These are phyloP conservation scores for Casuarina glauca DNA, from an alignment of 306 rosid genomes.

Conservation along the genomic window DNA sequence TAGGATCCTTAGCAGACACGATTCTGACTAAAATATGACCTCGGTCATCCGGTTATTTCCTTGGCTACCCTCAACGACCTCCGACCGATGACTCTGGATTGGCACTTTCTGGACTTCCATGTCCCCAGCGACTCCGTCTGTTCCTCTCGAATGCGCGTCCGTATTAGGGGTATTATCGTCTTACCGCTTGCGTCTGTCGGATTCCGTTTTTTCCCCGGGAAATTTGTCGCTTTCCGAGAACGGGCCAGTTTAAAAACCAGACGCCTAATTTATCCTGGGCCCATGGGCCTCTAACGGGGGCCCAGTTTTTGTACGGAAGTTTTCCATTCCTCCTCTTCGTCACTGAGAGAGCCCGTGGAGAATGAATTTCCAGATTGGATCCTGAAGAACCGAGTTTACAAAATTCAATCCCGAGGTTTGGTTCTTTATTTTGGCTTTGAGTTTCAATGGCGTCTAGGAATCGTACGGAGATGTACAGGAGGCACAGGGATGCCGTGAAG, in stretches of 20 bases:
- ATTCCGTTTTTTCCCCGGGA: neutral
- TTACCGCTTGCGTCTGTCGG: neutral
- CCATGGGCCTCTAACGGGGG: neutral
- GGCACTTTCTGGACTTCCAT: neutral
- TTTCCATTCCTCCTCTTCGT: too few relatives aligned
- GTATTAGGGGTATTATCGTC: slow-evolving; percentile 19
- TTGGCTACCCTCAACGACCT: slow-evolving; percentile 31
- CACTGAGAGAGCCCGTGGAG: neutral
- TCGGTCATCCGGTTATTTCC: slow-evolving; percentile 27
- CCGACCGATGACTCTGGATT: slow-evolving; percentile 25
- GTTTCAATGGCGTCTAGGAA: slow-evolving; percentile 73
- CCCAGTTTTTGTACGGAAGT: slow-evolving; percentile 14
- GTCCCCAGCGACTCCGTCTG: neutral
- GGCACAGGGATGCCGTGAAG: slow-evolving; percentile 73
- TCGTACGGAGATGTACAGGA: slow-evolving; percentile 49
- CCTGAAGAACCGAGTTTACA: neutral
- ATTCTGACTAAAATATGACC: slow-evolving; percentile 30
- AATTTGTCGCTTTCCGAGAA: neutral
- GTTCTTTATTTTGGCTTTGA: neutral
- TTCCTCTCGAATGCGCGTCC: neutral
- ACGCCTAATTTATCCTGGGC: neutral
- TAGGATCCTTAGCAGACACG: slow-evolving; percentile 48
- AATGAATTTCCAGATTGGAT: neutral
- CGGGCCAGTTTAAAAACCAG: neutral
- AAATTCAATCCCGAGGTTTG: neutral